These are phyloP conservation scores for Penicillium sp. DNA, from an alignment of 2,329 filamentous ascomycete species.

Conservation along the genomic window DNA sequence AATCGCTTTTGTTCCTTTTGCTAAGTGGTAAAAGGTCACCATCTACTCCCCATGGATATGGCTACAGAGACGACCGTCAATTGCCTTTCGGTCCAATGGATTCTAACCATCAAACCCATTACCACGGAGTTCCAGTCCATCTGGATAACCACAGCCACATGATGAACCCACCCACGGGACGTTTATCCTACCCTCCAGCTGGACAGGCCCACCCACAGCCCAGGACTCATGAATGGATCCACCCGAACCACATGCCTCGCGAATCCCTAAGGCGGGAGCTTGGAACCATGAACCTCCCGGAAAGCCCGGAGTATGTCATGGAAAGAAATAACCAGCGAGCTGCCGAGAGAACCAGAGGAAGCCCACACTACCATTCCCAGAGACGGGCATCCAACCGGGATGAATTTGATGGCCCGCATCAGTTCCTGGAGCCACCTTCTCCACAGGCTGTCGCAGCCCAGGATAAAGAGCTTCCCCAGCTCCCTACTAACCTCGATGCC, in stretches of 20 bases:
- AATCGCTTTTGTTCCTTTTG: slow-evolving; percentile 17
- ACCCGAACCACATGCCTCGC: slow-evolving; percentile 31
- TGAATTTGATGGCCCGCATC: slow-evolving; percentile 85
- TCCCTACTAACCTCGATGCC: slow-evolving; percentile 77
- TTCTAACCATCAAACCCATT: slow-evolving; percentile 34
- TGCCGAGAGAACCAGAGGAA: slow-evolving; percentile 33
- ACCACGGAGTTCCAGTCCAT: slow-evolving; percentile 30
- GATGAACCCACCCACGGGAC: slow-evolving; percentile 28
- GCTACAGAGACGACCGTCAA: slow-evolving; percentile 31
- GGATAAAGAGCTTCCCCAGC: slow-evolving; percentile 75
- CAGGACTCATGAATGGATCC: slow-evolving; percentile 38
- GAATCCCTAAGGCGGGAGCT: slow-evolving; percentile 36
- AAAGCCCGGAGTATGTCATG: slow-evolving; percentile 38
- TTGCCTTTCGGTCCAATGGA: slow-evolving; percentile 28
- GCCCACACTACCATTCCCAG: slow-evolving; percentile 49
- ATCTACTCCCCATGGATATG: slow-evolving; percentile 30
- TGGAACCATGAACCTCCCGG: slow-evolving; percentile 33
- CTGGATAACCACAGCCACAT: slow-evolving; percentile 31
- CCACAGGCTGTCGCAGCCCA: slow-evolving; percentile 71
- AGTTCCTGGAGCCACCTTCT: slow-evolving; percentile 72
- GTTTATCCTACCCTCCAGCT: slow-evolving; percentile 34
- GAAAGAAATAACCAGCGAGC: slow-evolving; percentile 37
- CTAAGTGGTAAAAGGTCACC: slow-evolving; percentile 36
- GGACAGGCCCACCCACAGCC: slow-evolving; percentile 31
- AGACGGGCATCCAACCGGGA: slow-evolving; percentile 77